Percentiles rank a stretch among this genome's conserved stretches.
Evolutionary conservation across 192 early-diverging fungal species (phyloP).

Genomic region (Coemansia sp.): DNA sequence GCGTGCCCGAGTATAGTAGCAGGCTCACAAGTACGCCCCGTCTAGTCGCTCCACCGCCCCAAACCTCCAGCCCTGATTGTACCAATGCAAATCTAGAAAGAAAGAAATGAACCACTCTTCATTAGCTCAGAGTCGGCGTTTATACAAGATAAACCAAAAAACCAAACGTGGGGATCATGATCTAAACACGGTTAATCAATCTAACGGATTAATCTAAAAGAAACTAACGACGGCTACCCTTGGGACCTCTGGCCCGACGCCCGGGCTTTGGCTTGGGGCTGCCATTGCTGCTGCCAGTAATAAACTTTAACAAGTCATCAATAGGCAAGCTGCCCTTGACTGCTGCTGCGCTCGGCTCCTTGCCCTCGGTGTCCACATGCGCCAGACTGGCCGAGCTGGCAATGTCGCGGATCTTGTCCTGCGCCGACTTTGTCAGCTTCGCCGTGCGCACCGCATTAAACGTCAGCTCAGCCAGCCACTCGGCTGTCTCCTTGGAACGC

Average conservation of each 20-base stretch:
- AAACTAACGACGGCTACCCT: slow-evolving; percentile 32
- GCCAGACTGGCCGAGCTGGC: slow-evolving; percentile 27
- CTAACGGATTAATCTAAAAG: neutral
- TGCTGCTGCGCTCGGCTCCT: slow-evolving; percentile 13
- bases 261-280: slow-evolving; percentile 41
- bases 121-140: too few species aligned
- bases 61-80: too few species aligned
- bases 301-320: slow-evolving; percentile 75
- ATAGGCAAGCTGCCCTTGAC: slow-evolving; percentile 70
- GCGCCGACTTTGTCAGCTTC: slow-evolving; percentile 40
- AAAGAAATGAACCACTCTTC: too few species aligned
- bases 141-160: too few species aligned
- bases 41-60: too few species aligned
- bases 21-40: too few species aligned
- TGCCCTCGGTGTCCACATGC: slow-evolving; percentile 38
- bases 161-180: too few species aligned
- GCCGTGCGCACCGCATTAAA: slow-evolving; percentile 59
- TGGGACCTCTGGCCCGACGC: slow-evolving; percentile 34
- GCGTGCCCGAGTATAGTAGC: too few species aligned
- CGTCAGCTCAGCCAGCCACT: slow-evolving; percentile 68
- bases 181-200: too few species aligned
- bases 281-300: slow-evolving; percentile 43
- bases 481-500: slow-evolving; percentile 67
- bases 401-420: slow-evolving; percentile 33
- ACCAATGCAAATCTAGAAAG: too few species aligned